phyloP scores from a whole-genome alignment of 768 basidiomycete genomes.

The Dacryopinax spathularia region DNA sequence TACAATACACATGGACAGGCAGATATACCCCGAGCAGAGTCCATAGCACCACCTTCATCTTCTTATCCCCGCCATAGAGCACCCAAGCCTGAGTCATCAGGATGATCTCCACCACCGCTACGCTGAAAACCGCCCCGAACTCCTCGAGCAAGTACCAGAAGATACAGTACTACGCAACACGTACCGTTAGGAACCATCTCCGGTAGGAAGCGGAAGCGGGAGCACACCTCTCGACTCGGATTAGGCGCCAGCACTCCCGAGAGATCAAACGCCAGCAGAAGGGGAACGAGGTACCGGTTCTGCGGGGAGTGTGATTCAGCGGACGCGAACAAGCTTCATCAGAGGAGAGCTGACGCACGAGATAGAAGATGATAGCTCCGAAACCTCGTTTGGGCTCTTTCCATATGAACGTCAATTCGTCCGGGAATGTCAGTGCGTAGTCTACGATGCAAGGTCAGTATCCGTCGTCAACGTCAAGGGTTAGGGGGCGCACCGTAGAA shows the following conservation, averaged over 20 bases:
- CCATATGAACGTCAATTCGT: background rate
- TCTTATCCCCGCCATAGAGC: background rate
- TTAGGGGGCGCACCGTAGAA: background rate
- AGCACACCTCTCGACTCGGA: background rate
- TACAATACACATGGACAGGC: background rate
- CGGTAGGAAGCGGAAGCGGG: background rate
- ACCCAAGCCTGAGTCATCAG: constrained; percentile 1
- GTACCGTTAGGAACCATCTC: background rate
- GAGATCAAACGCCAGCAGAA: background rate
- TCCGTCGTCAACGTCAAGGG: background rate
- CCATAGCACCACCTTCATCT: background rate
- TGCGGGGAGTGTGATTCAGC: background rate
- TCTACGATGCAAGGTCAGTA: background rate
- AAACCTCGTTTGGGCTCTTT: background rate
- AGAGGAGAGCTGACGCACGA: background rate
- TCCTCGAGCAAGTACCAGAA: constrained; percentile 1
- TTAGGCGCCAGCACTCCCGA: background rate
- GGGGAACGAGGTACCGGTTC: background rate
- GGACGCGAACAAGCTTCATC: background rate
- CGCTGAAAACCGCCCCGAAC: background rate
- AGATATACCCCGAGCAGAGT: background rate
- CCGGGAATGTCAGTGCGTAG: background rate
- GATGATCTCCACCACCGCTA: background rate
- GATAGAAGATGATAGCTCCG: background rate
- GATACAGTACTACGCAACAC: background rate